phyloP scores from a whole-genome alignment of 257 asterid species.

The Solanum piurae region DNA sequence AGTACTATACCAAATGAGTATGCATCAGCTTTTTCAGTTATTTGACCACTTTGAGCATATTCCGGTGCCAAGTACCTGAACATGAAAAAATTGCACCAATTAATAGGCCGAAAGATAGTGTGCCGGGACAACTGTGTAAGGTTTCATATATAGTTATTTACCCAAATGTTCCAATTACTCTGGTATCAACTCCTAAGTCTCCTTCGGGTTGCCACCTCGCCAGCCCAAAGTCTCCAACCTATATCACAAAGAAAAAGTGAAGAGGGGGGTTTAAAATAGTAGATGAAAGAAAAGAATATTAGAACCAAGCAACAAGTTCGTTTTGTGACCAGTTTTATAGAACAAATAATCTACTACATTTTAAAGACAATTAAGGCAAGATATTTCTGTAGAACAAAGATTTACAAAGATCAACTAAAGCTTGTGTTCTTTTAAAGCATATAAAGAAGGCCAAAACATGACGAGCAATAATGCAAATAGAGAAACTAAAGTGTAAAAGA shows the following conservation, averaged over 20 bases:
- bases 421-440: not conserved
- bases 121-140: not conserved
- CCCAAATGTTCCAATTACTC: constrained; percentile 86
- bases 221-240: constrained; percentile 94
- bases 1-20: constrained; percentile 77
- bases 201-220: constrained; percentile 71
- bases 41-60: constrained; percentile 76
- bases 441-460: not conserved
- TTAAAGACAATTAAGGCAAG: not conserved
- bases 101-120: not conserved
- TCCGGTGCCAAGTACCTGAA: constrained; percentile 74
- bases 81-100: not conserved
- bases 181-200: constrained; percentile 40
- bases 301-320: not conserved
- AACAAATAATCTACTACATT: not conserved
- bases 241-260: not conserved
- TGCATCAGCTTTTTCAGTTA: constrained; percentile 72
- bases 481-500: not conserved
- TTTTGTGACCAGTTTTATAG: not conserved
- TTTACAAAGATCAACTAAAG: not conserved
- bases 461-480: not conserved
- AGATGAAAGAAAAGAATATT: not conserved
- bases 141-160: not conserved
- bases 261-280: not conserved
- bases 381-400: not conserved